Evolutionary conservation across 2,329 filamentous ascomycete genomes (phyloP).

Genomic region (Colletotrichum sp.): DNA sequence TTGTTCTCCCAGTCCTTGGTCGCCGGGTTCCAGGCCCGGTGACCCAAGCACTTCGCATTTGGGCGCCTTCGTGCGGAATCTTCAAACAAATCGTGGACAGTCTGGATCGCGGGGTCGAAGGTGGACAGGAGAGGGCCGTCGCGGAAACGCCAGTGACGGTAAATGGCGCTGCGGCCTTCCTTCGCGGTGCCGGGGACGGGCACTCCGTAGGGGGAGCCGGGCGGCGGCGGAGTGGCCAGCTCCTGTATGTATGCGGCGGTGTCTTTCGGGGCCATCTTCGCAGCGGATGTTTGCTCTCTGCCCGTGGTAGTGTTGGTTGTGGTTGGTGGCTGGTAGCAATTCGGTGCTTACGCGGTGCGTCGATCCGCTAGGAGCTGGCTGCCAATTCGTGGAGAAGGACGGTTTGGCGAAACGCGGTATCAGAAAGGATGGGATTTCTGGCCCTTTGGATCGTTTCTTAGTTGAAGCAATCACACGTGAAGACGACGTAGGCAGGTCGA

Average conservation of each 20-base stretch:
- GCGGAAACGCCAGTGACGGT: constrained; percentile 81
- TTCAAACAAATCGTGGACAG: constrained; percentile 84
- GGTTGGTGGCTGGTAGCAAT: background rate
- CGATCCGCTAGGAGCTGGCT: background rate
- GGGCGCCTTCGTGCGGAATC: constrained; percentile 65
- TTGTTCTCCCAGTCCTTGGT: constrained; percentile 76
- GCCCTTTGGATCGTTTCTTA: background rate
- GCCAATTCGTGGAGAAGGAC: background rate
- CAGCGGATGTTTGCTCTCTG: background rate
- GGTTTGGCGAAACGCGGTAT: background rate
- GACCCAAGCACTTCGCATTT: constrained; percentile 77
- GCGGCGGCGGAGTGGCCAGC: constrained; percentile 66
- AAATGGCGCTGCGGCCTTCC: constrained; percentile 76
- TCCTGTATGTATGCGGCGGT: constrained; percentile 52
- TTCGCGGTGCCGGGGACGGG: constrained; percentile 76
- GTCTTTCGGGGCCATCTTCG: constrained; percentile 36
- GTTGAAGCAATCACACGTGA: background rate
- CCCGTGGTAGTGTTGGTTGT: background rate
- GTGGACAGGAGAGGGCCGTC: constrained; percentile 75
- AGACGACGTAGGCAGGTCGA: background rate
- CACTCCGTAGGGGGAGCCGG: constrained; percentile 79
- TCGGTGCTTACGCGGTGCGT: background rate
- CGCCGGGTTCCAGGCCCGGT: constrained; percentile 76
- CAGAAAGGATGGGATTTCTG: background rate
- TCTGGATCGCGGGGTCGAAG: constrained; percentile 72